Base-by-base conservation (phyloP, 768 basidiomycete genomes). In the Candolleomyces efflorescens region DNA sequence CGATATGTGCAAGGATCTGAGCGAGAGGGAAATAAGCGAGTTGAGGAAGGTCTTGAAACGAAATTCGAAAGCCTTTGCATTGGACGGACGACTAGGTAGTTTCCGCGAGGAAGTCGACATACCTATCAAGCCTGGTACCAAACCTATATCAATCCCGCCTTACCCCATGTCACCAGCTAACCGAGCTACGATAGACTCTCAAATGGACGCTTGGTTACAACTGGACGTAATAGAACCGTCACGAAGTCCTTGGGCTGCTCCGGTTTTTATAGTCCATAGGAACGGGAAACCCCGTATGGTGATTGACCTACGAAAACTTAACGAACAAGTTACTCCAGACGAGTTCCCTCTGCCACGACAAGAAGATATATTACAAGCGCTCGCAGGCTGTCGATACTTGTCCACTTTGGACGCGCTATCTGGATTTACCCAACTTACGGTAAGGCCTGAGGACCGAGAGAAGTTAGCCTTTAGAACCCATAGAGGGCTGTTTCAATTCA, bases 391-490 rank as follows among this genome's bases (percentile, higher is more conserved):
- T 10, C 69, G 74, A 53, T 65, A 63, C 3, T 61, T 78, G 0
- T 67, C 75, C 0, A 64, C 71, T 0, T 59, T 78, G 11, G 54
- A 60, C 27, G 59, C 59, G 0, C 24, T 60, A 0, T 67, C 77
- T 0, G 74, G 77, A 15, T 80, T 78, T 54, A 76, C 72, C 0
- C 78, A 80, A 58, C 57, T 76, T 13, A 62, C 20, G 3, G 54
- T 64, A 20, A 27, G 37, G 3, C 26, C 50, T 1, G 61, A 69
- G 9, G 69, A 67, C n/a, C 57, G 61, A 12, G 67, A 72, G 23
- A 72, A 73, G 38, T 68, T 71, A 0, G 75, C 75, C 0, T 79
- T 79, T 54, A 55, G 71, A 2, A 70, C 69, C 0, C 78, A 78
- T 59, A 49, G 60, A 32, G 78, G 78, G 6, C 60, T 78, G 0